These are phyloP conservation scores for Chloris gayana DNA, from an alignment of 176 grass and related monocot species.

Conservation along the genomic window DNA sequence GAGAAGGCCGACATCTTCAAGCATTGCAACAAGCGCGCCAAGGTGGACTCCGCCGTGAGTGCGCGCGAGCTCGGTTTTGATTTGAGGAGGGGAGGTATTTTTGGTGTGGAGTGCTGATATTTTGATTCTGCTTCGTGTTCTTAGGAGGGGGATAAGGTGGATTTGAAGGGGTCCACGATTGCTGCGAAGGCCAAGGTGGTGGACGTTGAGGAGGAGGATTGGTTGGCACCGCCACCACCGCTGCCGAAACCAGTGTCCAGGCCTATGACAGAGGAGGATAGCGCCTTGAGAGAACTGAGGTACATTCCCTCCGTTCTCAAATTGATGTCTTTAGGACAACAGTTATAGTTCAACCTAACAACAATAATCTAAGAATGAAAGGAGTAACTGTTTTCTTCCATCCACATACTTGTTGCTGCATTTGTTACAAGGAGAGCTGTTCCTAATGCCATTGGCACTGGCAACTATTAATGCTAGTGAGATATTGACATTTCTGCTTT, in stretches of 20 bases:
- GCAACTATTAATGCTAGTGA: not conserved
- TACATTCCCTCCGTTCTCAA: not conserved
- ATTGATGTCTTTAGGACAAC: no score
- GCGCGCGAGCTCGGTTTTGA: not conserved
- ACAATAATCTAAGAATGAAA: no score
- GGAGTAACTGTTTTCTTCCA: not conserved
- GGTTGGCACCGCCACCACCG: slow-evolving; percentile 53
- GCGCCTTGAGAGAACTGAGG: slow-evolving; percentile 58
- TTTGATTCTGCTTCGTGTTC: slow-evolving; percentile 8
- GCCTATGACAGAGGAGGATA: slow-evolving; percentile 34
- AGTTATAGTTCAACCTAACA: no score
- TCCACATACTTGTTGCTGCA: not conserved
- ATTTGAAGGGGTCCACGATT: not conserved
- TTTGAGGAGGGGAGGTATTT: not conserved
- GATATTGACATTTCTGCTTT: not conserved
- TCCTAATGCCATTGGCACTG: not conserved
- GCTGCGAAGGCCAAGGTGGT: slow-evolving; percentile 22
- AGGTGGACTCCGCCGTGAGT: slow-evolving; percentile 38
- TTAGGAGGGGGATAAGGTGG: slow-evolving; percentile 30
- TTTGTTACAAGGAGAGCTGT: not conserved
- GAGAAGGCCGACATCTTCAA: slow-evolving; percentile 67
- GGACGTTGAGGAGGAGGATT: slow-evolving; percentile 71
- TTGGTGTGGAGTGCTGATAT: not conserved
- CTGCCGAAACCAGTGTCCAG: slow-evolving; percentile 46
- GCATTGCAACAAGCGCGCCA: slow-evolving; percentile 67